These are phyloP conservation scores for Gliomastix tumulicola DNA, from an alignment of 2,329 filamentous ascomycete genomes.

Conservation along the genomic window DNA sequence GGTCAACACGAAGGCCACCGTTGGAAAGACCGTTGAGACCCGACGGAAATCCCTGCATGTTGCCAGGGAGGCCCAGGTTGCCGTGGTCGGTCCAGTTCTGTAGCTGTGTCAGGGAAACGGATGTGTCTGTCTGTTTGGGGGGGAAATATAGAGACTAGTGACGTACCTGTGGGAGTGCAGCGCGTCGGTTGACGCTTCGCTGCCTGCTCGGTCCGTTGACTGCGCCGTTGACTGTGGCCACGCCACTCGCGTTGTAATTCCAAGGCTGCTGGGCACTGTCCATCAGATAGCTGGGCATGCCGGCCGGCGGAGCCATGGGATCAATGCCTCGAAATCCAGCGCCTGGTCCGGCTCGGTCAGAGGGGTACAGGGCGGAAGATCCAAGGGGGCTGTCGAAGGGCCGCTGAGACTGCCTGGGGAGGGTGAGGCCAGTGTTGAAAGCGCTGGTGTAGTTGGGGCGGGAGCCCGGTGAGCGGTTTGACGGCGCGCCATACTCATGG, in stretches of 20 bases:
- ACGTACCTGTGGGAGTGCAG: constrained; percentile 69
- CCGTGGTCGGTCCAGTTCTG: constrained; percentile 46
- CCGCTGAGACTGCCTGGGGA: constrained; percentile 54
- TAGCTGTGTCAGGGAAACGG: constrained; percentile 5
- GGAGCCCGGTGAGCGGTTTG: constrained; percentile 63
- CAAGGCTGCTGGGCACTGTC: constrained; percentile 76
- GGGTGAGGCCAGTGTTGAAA: constrained; percentile 41
- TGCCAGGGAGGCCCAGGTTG: constrained; percentile 32
- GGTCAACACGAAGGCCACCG: constrained; percentile 35
- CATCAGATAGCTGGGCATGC: constrained; percentile 42
- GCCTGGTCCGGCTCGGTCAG: constrained; percentile 55
- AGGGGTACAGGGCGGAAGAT: constrained; percentile 59
- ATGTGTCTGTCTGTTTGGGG: too few species aligned
- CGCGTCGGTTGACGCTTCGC: constrained; percentile 45
- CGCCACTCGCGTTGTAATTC: constrained; percentile 65
- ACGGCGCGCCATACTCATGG: constrained; percentile 55
- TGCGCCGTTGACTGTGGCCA: constrained; percentile 54
- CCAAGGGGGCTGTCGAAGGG: constrained; percentile 68
- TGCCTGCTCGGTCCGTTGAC: constrained; percentile 57
- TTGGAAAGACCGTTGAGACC: constrained; percentile 28
- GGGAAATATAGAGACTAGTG: too few species aligned
- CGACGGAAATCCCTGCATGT: constrained; percentile 24
- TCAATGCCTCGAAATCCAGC: constrained; percentile 51
- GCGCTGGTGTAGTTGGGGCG: constrained; percentile 46
- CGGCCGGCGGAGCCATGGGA: constrained; percentile 27